These are phyloP conservation scores for Starmerella ratchasimensis DNA, from an alignment of 805 yeast species.

Conservation along the genomic window DNA sequence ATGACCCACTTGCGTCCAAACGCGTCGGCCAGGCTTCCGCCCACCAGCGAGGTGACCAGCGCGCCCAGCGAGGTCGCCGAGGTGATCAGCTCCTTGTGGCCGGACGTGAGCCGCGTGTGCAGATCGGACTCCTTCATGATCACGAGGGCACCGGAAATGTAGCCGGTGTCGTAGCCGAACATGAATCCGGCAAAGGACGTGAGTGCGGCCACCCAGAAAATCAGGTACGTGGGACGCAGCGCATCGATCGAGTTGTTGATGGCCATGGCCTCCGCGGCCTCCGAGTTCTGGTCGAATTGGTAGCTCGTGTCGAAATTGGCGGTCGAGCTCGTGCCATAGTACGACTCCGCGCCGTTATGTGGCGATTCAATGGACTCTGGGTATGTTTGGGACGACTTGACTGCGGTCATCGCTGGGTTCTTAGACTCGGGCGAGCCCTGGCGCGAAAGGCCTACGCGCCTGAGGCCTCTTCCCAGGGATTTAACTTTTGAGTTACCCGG, in stretches of 20 bases:
- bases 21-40: constrained; percentile 71
- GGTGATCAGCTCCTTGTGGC: constrained; percentile 80
- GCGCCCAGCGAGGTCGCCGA: constrained; percentile 95
- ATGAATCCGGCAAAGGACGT: constrained; percentile 89
- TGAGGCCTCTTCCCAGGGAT: background rate
- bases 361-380: background rate
- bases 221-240: constrained; percentile 35
- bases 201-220: constrained; percentile 48
- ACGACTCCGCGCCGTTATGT: background rate
- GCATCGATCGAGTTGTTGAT: constrained; percentile 23
- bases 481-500: too few species aligned
- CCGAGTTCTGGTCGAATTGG: background rate
- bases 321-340: constrained; percentile 1
- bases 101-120: constrained; percentile 43
- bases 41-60: constrained; percentile 56
- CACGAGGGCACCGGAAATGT: constrained; percentile 85
- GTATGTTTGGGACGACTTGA: background rate
- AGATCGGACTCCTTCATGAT: constrained; percentile 62
- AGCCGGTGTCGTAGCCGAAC: constrained; percentile 97
- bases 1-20: constrained; percentile 78
- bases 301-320: constrained; percentile 2
- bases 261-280: constrained; percentile 9
- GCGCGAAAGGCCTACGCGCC: constrained; percentile 6
- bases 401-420: background rate
- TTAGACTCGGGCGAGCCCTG: constrained; percentile 2